Evolutionary conservation across 108 stramenopile species (phyloP), one percentile per base, ranked within the genome.

Genomic region (Halocafeteria seosinensis): DNA sequence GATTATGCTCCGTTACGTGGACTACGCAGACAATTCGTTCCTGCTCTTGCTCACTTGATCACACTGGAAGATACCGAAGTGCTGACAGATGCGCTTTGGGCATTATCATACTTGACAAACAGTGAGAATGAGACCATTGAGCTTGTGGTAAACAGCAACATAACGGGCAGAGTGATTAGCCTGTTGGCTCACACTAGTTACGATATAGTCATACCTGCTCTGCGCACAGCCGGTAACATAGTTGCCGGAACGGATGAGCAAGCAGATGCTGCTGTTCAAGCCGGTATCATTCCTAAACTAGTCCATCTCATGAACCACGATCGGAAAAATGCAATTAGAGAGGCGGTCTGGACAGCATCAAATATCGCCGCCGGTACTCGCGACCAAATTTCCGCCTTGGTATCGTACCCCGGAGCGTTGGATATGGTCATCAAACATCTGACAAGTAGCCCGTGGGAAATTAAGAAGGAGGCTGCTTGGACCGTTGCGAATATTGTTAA

Each of bases 281-380:
- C 85, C 26, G 87, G 87, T 24, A 64, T 82, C 26, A 36, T 88
- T 24, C 29, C 31, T 11, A 33, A 30, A 34, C 51, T 78, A 28
- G 30, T 37, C 8, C 17, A 36, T 11, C 57, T 85, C 34, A 53
- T 85, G n/a, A 30, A 25, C 21, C 38, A 66, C 65, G 34, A 23
- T 64, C 75, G 83, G 73, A 76, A 66, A 63, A 76, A 64, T 35
- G 78, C 88, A 67, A 76, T 87, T 0, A 90, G 92, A 79, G 93
- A 92, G 67, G 73, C 88, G 25, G 85, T 80, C 61, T 92, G 91
- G 91, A 66, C 87, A 0, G 72, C 84, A 6, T 86, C 84, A 70
- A 95, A 95, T 69, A 84, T 95, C 64, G 88, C 90, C 5, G 89
- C 88, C 38, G 94, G 94, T 21, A 89, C 81, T 28, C 67, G 73